Conservation (phyloP, 768 basidiomycete genomes). For the Zangia roseola region DNA sequence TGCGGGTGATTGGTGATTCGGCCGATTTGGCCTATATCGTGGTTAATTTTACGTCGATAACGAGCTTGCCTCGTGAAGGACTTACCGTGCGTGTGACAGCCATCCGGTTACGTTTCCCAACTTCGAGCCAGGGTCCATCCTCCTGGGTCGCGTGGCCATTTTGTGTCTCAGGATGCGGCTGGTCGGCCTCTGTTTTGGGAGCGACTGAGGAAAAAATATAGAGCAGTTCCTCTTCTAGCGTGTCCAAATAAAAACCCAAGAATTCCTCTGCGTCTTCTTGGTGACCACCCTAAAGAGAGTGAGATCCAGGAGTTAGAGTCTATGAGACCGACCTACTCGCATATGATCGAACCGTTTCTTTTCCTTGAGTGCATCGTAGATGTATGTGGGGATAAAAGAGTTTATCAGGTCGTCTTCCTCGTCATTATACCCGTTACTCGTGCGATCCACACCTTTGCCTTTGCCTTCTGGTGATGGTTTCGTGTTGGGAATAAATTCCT, state of each 20-base stretch:
- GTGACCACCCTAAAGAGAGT: constrained; percentile 64
- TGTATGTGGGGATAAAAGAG: constrained; percentile 79
- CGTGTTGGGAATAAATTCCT: constrained; percentile 57
- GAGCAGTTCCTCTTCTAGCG: constrained; percentile 88
- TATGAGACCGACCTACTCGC: constrained; percentile 55
- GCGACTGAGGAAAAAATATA: constrained; percentile 56
- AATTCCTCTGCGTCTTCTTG: constrained; percentile 99
- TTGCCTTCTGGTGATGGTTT: constrained; percentile 28
- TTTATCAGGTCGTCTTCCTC: constrained; percentile 54
- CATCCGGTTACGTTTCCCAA: constrained; percentile 82
- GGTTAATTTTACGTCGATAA: constrained; percentile 1
- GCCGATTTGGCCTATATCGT: constrained; percentile 61
- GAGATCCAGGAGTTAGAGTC: not conserved
- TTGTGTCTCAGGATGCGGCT: constrained; percentile 7
- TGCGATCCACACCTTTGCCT: constrained; percentile 42
- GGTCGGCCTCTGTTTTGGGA: constrained; percentile 34
- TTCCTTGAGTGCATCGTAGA: constrained; percentile 92
- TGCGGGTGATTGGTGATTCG: constrained; percentile 85
- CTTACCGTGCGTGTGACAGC: constrained; percentile 78
- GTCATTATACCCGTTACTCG: constrained; percentile 24
- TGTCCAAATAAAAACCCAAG: constrained; percentile 94
- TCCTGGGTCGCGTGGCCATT: constrained; percentile 32
- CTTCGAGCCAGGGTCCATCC: constrained; percentile 87
- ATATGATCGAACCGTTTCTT: constrained; percentile 93
- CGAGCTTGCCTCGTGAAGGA: constrained; percentile 14